Percentiles rank a stretch among this genome's conserved stretches.
Conservation (phyloP, 257 asterid genomes). For the Fraxinus pennsylvanica region DNA sequence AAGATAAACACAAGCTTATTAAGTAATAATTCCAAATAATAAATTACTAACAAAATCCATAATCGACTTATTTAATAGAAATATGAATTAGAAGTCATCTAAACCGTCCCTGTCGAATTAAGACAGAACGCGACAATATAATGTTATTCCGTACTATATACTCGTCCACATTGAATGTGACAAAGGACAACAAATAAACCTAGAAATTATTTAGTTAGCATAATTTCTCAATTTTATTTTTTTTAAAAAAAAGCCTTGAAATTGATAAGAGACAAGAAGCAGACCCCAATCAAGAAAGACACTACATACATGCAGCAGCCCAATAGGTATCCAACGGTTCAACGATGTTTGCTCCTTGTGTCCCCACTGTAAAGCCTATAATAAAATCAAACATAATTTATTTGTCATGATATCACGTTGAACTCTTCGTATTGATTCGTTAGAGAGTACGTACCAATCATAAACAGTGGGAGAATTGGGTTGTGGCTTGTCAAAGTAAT, state of each 20-base stretch:
- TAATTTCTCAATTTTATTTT: too few species aligned
- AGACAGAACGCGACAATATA: too few species aligned
- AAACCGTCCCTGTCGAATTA: neutral
- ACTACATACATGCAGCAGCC: neutral
- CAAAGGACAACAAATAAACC: neutral
- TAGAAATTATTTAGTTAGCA: too few species aligned
- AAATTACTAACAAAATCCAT: neutral
- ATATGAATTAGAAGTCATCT: too few species aligned
- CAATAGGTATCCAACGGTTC: constrained; percentile 19
- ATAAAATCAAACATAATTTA: neutral
- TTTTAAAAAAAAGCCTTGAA: neutral
- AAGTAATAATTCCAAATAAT: too few species aligned
- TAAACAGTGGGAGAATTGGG: constrained; percentile 94
- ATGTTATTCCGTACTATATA: too few species aligned
- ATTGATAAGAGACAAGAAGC: neutral
- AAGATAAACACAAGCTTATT: neutral
- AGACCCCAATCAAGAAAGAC: neutral
- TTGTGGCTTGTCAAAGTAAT: constrained; percentile 78
- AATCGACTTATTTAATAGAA: neutral
- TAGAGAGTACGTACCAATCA: constrained; percentile 61
- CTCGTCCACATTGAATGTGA: too few species aligned
- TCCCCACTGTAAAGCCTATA: constrained; percentile 92
- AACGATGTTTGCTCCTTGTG: constrained; percentile 74
- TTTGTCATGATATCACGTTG: too few species aligned
- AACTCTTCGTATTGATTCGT: neutral